phyloP scores from a whole-genome alignment of 345 rosid genomes.

The Salix viminalis region DNA sequence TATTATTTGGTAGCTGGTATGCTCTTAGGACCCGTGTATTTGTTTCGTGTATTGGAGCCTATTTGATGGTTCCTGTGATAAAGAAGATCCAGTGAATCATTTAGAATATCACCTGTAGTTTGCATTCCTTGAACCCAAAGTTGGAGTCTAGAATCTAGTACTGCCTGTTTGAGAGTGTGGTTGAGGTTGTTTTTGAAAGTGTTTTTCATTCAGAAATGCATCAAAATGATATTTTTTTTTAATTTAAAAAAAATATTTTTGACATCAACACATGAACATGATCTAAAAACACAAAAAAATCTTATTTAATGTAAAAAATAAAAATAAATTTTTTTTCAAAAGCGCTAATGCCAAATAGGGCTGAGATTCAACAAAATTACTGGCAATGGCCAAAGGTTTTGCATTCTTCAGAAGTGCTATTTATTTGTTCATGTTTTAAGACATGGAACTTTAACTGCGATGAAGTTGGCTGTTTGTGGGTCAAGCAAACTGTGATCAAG shows the following conservation, averaged over 20 bases:
- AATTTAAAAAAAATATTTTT: too few relatives aligned
- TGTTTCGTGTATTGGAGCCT: not conserved
- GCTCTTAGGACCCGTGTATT: not conserved
- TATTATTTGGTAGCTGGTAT: not conserved
- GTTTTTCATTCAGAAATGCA: too few relatives aligned
- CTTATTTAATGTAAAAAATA: too few relatives aligned
- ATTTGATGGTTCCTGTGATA: not conserved
- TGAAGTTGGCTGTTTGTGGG: not conserved
- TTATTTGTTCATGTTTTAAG: not conserved
- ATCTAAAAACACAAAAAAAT: too few relatives aligned
- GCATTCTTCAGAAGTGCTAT: not conserved
- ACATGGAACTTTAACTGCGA: not conserved
- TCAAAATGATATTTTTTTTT: too few relatives aligned
- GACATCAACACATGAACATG: too few relatives aligned
- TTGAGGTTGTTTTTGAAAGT: too few relatives aligned
- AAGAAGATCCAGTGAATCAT: not conserved
- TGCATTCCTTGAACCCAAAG: not conserved
- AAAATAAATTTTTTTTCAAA: too few relatives aligned
- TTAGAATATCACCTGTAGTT: not conserved
- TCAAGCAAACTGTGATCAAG: not conserved
- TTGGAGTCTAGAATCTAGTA: not conserved
- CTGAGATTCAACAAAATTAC: not conserved
- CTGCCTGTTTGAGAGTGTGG: too few relatives aligned
- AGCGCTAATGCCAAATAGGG: too few relatives aligned
- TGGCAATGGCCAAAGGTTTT: not conserved